phyloP scores from a whole-genome alignment of 257 asterid species.

The Solanum megistacrolobum region DNA sequence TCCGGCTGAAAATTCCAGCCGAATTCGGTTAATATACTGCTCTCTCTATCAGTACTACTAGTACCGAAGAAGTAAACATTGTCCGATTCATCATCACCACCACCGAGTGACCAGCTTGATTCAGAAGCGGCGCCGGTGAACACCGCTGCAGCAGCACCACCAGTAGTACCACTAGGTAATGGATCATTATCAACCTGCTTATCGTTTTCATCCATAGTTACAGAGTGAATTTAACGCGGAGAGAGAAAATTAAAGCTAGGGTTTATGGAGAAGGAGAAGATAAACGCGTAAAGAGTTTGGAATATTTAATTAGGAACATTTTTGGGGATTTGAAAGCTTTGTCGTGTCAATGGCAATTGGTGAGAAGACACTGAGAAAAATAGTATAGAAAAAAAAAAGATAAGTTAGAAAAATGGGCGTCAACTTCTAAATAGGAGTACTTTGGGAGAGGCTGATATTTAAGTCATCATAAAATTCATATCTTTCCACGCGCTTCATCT shows the following conservation, averaged over 20 bases:
- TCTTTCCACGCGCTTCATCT: slow-evolving; percentile 18
- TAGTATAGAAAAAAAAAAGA: neutral
- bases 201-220: slow-evolving; percentile 16
- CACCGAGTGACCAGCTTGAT: slow-evolving; percentile 34
- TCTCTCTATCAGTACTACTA: slow-evolving; percentile 4
- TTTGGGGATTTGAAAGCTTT: slow-evolving; percentile 2
- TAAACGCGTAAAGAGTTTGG: slow-evolving; percentile 10
- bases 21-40: slow-evolving; percentile 40
- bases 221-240: slow-evolving; percentile 4
- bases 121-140: slow-evolving; percentile 9
- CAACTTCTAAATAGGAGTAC: slow-evolving; percentile 17
- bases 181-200: slow-evolving; percentile 21
- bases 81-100: slow-evolving; percentile 17
- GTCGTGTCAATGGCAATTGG: slow-evolving; percentile 4
- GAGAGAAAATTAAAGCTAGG: slow-evolving; percentile 32
- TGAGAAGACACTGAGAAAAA: slow-evolving; percentile 9
- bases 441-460: slow-evolving; percentile 16
- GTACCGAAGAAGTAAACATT: slow-evolving; percentile 28
- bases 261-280: slow-evolving; percentile 21
- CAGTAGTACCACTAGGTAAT: neutral
- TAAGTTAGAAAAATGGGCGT: slow-evolving; percentile 20
- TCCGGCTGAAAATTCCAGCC: slow-evolving; percentile 55
- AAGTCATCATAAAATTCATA: neutral
- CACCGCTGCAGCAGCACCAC: neutral
- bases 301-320: neutral